These are phyloP conservation scores for Furcasterigmium sp. DNA, from an alignment of 2,329 filamentous ascomycete genomes.

Conservation along the genomic window DNA sequence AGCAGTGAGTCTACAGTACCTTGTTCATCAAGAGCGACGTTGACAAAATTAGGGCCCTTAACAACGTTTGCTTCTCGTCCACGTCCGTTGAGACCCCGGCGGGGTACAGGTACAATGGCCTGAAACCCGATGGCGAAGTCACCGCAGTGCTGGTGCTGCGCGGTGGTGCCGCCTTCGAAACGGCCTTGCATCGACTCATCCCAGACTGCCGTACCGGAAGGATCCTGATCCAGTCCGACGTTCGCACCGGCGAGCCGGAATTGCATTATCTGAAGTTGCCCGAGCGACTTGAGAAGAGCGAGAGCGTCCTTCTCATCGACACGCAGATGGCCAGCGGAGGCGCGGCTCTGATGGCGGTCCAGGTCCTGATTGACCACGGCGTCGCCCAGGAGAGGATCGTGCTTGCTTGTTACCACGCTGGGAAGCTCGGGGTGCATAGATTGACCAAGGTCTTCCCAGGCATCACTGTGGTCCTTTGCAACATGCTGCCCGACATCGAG, in stretches of 20 bases:
- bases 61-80: slow-evolving; percentile 66
- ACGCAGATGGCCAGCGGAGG: slow-evolving; percentile 94
- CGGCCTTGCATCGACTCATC: slow-evolving; percentile 81
- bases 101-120: slow-evolving; percentile 63
- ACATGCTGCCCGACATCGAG: slow-evolving; percentile 75
- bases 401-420: slow-evolving; percentile 88
- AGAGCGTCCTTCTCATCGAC: slow-evolving; percentile 81
- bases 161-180: slow-evolving; percentile 83
- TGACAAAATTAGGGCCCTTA: slow-evolving; percentile 55
- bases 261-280: slow-evolving; percentile 84
- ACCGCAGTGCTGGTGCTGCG: slow-evolving; percentile 86
- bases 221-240: slow-evolving; percentile 84
- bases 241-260: slow-evolving; percentile 82
- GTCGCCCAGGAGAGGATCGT: slow-evolving; percentile 81
- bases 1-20: slow-evolving; percentile 51
- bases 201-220: slow-evolving; percentile 89
- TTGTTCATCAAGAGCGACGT: no score
- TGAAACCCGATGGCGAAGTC: slow-evolving; percentile 65
- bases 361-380: slow-evolving; percentile 92
- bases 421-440: slow-evolving; percentile 75
- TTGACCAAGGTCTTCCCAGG: slow-evolving; percentile 85
- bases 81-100: slow-evolving; percentile 65
- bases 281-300: slow-evolving; percentile 65
- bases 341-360: slow-evolving; percentile 83
- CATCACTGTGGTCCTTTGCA: slow-evolving; percentile 80